These are phyloP conservation scores for Populus euphratica DNA, from an alignment of 345 rosid genomes.

Conservation along the genomic window DNA sequence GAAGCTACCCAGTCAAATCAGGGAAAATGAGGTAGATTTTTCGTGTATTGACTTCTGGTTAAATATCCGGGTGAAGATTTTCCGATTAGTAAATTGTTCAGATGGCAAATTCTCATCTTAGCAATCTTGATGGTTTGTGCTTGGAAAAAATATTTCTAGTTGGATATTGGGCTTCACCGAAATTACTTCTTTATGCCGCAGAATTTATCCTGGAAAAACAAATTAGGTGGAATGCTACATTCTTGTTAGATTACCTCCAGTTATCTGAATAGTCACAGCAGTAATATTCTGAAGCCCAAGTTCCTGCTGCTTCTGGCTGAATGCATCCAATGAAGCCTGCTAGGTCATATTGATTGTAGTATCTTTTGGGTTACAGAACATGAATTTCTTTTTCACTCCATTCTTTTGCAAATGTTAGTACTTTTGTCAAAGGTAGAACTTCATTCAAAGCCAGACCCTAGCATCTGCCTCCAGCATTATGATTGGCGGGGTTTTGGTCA, in stretches of 20 bases:
- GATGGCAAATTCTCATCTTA: not conserved
- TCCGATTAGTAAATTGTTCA: not conserved
- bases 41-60: not conserved
- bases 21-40: constrained; percentile 6
- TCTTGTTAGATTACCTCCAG: not conserved
- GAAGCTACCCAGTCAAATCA: constrained; percentile 23
- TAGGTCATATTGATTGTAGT: not conserved
- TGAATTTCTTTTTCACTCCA: not conserved
- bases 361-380: not conserved
- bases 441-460: not conserved
- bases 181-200: not conserved
- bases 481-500: not conserved
- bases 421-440: not conserved
- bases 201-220: not conserved
- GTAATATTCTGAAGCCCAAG: not conserved
- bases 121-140: not conserved
- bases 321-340: not conserved
- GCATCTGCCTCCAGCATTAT: not conserved
- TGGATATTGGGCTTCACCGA: not conserved
- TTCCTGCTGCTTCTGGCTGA: not conserved
- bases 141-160: not conserved
- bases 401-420: not conserved
- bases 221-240: not conserved
- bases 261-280: not conserved
- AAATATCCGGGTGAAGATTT: not conserved